phyloP scores from a whole-genome alignment of 2,329 filamentous ascomycete genomes.

The Colletotrichum lentis region DNA sequence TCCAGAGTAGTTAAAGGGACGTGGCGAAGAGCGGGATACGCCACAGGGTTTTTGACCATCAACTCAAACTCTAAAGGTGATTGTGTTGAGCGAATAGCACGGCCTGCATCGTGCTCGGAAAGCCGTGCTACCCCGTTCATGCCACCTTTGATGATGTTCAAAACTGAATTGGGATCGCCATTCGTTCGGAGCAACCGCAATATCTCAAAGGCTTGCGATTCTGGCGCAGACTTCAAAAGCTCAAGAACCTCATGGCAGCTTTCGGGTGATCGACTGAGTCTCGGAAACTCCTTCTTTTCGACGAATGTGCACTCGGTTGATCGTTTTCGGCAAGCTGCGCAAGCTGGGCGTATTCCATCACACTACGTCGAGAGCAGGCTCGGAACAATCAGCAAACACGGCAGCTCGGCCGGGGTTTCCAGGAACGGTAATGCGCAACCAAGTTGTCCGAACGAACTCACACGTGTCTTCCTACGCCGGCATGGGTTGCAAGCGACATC shows the following conservation, averaged over 20 bases:
- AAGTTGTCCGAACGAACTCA: slow-evolving; percentile 27
- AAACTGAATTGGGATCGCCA: slow-evolving; percentile 38
- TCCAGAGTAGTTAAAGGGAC: slow-evolving; percentile 7
- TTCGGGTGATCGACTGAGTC: slow-evolving; percentile 7
- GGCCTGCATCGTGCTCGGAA: neutral
- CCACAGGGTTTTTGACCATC: slow-evolving; percentile 41
- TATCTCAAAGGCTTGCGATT: slow-evolving; percentile 37
- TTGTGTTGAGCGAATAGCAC: neutral
- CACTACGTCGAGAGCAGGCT: slow-evolving; percentile 32
- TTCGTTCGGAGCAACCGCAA: slow-evolving; percentile 40
- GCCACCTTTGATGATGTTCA: slow-evolving; percentile 39
- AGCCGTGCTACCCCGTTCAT: neutral
- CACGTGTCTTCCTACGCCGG: slow-evolving; percentile 41
- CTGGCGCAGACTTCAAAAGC: slow-evolving; percentile 40
- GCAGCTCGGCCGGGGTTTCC: neutral
- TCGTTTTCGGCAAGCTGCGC: slow-evolving; percentile 38
- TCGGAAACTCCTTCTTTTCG: slow-evolving; percentile 29
- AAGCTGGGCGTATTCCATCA: slow-evolving; percentile 39
- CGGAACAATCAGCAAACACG: neutral
- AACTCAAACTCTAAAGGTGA: slow-evolving; percentile 41
- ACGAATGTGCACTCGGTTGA: slow-evolving; percentile 37
- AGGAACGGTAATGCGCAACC: neutral
- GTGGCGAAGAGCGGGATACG: slow-evolving; percentile 38
- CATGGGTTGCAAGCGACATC: slow-evolving; percentile 42
- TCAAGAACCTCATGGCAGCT: slow-evolving; percentile 41